A percentile compares a stretch with the other conserved stretches of the same genome.
These are phyloP conservation scores for Daldinia vernicosa DNA, from an alignment of 495 filamentous ascomycete species.

Conservation along the genomic window DNA sequence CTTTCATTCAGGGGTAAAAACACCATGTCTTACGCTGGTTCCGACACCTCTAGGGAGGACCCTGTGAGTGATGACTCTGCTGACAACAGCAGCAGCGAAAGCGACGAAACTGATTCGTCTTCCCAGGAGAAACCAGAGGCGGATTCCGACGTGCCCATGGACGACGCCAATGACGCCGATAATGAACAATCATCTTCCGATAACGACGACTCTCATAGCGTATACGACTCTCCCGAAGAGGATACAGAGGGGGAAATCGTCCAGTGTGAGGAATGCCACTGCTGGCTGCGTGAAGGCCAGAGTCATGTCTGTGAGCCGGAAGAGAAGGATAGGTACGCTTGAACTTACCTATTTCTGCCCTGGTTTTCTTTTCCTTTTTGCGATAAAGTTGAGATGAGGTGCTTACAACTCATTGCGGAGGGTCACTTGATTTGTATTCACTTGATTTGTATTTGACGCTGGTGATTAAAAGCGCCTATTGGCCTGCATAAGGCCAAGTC, in stretches of 20 bases:
- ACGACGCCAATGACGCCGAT: not conserved
- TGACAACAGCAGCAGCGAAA: not conserved
- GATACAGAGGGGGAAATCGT: not conserved
- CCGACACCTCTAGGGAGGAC: not conserved
- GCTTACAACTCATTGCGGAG: too few relatives aligned
- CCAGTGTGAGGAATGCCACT: slow-evolving; percentile 19
- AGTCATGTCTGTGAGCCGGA: slow-evolving; percentile 16
- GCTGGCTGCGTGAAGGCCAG: slow-evolving; percentile 12
- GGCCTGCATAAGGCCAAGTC: too few relatives aligned
- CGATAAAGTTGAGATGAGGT: not conserved
- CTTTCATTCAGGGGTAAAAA: not conserved
- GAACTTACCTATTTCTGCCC: not conserved
- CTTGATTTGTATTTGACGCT: too few relatives aligned
- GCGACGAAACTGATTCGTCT: not conserved
- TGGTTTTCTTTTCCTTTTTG: not conserved
- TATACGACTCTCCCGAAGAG: not conserved
- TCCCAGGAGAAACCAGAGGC: too few relatives aligned
- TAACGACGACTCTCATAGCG: not conserved
- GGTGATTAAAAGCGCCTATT: too few relatives aligned
- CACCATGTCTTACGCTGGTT: not conserved
- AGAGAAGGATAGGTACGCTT: slow-evolving; percentile 21
- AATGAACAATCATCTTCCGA: not conserved
- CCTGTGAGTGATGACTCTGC: not conserved
- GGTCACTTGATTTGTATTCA: too few relatives aligned
- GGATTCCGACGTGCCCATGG: not conserved